Percentiles rank a stretch among this genome's conserved stretches.
Conservation (phyloP, 495 filamentous ascomycete genomes). For the Filosporella fistucella region DNA sequence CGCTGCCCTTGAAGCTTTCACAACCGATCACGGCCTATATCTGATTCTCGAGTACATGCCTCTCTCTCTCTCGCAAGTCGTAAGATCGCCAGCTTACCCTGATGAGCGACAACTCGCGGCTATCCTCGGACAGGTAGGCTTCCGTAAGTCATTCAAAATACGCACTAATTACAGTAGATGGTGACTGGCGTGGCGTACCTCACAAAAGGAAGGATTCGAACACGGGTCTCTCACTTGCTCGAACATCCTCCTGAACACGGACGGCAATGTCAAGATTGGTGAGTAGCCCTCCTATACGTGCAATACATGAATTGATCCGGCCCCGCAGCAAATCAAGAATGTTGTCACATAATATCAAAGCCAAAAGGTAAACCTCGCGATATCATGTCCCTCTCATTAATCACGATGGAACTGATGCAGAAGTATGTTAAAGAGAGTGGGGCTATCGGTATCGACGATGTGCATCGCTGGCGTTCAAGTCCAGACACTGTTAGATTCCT, state of each 20-base stretch:
- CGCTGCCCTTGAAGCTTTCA: conserved; percentile 17
- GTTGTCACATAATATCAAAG: no score
- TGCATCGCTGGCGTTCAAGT: no score
- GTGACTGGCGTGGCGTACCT: conserved; percentile 21
- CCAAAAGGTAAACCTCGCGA: no score
- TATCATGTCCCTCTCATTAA: no score
- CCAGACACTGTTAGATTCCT: no score
- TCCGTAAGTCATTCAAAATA: conserved; percentile 6
- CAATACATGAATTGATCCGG: no score
- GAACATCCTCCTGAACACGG: conserved; percentile 22
- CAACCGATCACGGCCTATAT: conserved; percentile 14
- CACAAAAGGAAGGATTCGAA: conserved; percentile 17
- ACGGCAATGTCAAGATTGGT: conserved; percentile 14
- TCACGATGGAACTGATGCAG: no score
- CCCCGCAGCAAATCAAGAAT: no score
- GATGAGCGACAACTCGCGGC: conserved; percentile 25
- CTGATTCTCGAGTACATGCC: conserved; percentile 22
- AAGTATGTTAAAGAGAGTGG: no score
- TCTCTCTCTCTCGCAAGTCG: conserved; percentile 22
- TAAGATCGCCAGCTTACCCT: conserved; percentile 19
- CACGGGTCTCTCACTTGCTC: conserved; percentile 22
- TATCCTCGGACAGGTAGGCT: conserved; percentile 26
- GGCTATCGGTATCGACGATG: no score
- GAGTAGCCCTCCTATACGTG: conserved; percentile 5
- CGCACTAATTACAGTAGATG: conserved; percentile 15